Base-by-base conservation (phyloP, 495 filamentous ascomycete species). In the Penicillium arizonense region DNA sequence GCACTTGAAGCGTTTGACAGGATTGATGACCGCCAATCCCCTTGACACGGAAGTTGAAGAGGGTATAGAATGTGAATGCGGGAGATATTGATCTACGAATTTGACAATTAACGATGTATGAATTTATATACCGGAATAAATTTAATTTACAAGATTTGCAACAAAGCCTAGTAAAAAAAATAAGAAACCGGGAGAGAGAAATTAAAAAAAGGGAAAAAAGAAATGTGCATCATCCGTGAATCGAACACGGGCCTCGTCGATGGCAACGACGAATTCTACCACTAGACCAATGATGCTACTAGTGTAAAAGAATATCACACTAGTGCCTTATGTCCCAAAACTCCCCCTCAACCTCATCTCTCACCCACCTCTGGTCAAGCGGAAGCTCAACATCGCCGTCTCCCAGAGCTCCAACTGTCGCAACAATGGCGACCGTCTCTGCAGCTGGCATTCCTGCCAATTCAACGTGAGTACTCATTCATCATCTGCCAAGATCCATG, bases 211-310 rank as follows among this genome's bases (percentile, higher is more conserved):
- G 45, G 35, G 54, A 55, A 58, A 56, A 69, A 58, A 39, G 18
- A 51, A 46, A n/a, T 55, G 14, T 77, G 76, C 76, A 76, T 77
- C 72, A 76, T 75, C 74, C 75, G 76, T 73, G 77, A 79, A 78
- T 79, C 77, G 77, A 79, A 79, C 77, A 73, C 77, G 75, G 75
- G 77, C 73, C 77, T 78, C 77, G 67, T 79, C 77, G 77, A 79
- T 79, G 75, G 76, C 75, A 79, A 78, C 76, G 76, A 79, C 67
- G 76, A 78, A 79, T 79, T 79, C 74, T 79, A 79, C 76, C 76
- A 79, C 76, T 79, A 79, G 74, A 79, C 76, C 76, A 79, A 75
- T 76, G 72, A 77, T 76, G 76, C 76, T 70, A 46, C 5, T 12
- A 38, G 20, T 11, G 8, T 18, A 1, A 18, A 18, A 18, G 18